Conservation (phyloP, 352 stramenopile genomes). For the Pythium grandisporangium region DNA sequence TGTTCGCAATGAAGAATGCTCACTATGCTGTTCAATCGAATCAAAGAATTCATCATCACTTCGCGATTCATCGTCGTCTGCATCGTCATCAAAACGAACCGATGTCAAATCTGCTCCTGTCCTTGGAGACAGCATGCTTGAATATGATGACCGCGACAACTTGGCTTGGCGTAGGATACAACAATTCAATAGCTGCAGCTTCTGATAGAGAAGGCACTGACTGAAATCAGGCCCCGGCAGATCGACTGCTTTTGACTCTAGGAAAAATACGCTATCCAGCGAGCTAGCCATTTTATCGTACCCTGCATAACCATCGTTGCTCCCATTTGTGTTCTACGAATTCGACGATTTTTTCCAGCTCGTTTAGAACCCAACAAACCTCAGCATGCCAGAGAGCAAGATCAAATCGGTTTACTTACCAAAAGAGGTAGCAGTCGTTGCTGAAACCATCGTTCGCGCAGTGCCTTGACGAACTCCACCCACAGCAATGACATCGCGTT, state of each 20-base stretch:
- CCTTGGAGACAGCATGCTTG: not conserved
- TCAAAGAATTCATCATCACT: constrained; percentile 85
- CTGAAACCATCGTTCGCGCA: constrained; percentile 63
- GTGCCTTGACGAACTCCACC: constrained; percentile 75
- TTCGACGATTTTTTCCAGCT: too few relatives aligned
- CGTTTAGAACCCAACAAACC: too few relatives aligned
- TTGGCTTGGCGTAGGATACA: constrained; percentile 46
- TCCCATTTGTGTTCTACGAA: too few relatives aligned
- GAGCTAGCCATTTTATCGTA: too few relatives aligned
- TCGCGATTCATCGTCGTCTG: constrained; percentile 16
- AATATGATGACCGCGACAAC: not conserved
- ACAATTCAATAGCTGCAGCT: constrained; percentile 71
- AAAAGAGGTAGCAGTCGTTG: constrained; percentile 63
- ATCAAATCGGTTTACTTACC: too few relatives aligned
- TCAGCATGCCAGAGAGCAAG: too few relatives aligned
- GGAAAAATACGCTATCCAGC: constrained; percentile 40
- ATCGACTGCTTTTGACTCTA: constrained; percentile 32
- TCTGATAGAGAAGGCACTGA: constrained; percentile 73
- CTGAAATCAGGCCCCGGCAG: constrained; percentile 56
- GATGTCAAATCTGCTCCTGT: constrained; percentile 18
- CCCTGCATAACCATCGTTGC: too few relatives aligned
- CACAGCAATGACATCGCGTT: constrained; percentile 72
- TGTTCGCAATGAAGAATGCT: not conserved
- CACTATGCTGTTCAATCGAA: constrained; percentile 44
- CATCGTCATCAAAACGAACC: constrained; percentile 22